Conservation (phyloP, 352 stramenopile species). For the Phytopythium helicoides region DNA sequence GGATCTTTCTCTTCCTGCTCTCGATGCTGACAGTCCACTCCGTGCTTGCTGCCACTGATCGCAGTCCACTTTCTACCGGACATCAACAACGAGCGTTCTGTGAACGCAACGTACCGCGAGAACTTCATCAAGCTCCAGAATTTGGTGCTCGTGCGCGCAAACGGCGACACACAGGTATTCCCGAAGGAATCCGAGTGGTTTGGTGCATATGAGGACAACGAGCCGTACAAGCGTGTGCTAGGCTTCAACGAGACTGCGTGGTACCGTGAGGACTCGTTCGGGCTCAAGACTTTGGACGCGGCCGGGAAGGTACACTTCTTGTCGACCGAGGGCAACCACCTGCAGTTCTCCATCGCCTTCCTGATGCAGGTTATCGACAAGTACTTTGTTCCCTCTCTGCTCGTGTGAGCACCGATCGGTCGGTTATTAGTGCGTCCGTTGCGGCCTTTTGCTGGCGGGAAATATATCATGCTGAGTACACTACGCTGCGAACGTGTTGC, state of each 20-base stretch:
- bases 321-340: slow-evolving; percentile 88
- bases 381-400: slow-evolving; percentile 53
- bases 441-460: too few species aligned
- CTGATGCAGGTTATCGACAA: slow-evolving; percentile 80
- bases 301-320: slow-evolving; percentile 90
- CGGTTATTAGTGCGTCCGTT: not conserved
- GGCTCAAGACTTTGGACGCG: slow-evolving; percentile 82
- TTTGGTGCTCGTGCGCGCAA: slow-evolving; percentile 90
- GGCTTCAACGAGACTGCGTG: slow-evolving; percentile 92
- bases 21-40: too few species aligned
- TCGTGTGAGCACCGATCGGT: slow-evolving; percentile 3
- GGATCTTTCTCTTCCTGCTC: too few species aligned
- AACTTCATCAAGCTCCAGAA: slow-evolving; percentile 87
- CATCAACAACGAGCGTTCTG: slow-evolving; percentile 90
- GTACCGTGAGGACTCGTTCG: slow-evolving; percentile 92
- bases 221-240: slow-evolving; percentile 66
- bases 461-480: too few species aligned
- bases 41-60: too few species aligned
- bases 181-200: slow-evolving; percentile 86
- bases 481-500: too few species aligned
- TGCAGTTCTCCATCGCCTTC: slow-evolving; percentile 86
- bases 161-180: slow-evolving; percentile 89
- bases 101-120: slow-evolving; percentile 82
- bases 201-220: slow-evolving; percentile 78
- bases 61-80: slow-evolving; percentile 66